Evolutionary conservation across 2,329 filamentous ascomycete genomes (phyloP).

Genomic region (Bipolaris gigantea): DNA sequence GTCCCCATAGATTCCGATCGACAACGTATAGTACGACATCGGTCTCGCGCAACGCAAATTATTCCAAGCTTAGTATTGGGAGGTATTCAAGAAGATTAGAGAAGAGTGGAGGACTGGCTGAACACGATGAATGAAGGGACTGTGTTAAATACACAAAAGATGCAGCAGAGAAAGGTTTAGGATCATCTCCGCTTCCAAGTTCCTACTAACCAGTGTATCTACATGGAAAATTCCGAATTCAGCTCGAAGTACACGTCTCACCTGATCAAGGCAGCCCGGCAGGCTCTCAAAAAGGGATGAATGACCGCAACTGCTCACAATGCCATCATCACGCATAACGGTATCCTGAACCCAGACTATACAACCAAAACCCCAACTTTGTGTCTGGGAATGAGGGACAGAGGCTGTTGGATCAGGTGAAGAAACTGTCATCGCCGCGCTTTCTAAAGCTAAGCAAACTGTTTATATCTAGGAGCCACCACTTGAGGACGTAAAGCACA

Average conservation of each 20-base stretch:
- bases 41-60: neutral
- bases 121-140: neutral
- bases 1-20: conserved; percentile 3
- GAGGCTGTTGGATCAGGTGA: neutral
- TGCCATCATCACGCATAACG: neutral
- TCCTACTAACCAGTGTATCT: neutral
- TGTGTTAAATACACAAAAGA: neutral
- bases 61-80: neutral
- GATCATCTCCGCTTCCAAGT: neutral
- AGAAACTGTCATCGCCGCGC: neutral
- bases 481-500: neutral
- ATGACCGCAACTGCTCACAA: neutral
- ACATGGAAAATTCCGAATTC: neutral
- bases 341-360: neutral
- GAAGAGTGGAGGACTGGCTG: neutral
- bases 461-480: neutral
- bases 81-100: neutral
- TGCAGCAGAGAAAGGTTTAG: neutral
- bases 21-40: conserved; percentile 2
- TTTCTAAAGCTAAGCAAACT: neutral
- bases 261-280: neutral
- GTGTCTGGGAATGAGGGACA: neutral
- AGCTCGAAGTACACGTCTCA: neutral
- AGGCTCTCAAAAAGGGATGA: neutral
- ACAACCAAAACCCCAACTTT: neutral